Evolutionary conservation across 768 basidiomycete species (phyloP).

Genomic region (Termitomyces sp.): DNA sequence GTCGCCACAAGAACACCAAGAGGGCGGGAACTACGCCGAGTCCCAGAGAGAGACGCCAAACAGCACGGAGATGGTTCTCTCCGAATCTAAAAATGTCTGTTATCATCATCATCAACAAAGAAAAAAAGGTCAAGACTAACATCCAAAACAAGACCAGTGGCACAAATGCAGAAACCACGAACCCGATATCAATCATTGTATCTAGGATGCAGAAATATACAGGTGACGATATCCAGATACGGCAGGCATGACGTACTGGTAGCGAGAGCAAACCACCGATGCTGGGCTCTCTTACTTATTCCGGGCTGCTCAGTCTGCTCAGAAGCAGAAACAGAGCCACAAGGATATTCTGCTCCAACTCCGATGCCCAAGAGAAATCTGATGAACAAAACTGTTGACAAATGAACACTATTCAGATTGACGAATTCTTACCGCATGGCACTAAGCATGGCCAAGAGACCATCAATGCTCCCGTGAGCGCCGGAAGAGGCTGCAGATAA

Average conservation of each 20-base stretch:
- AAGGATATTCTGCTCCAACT: constrained; percentile 86
- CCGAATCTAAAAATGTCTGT: constrained; percentile 52
- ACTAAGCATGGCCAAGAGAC: constrained; percentile 73
- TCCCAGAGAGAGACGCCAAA: constrained; percentile 86
- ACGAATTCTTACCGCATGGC: constrained; percentile 59
- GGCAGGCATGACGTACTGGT: constrained; percentile 57
- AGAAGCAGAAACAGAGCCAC: constrained; percentile 83
- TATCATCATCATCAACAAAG: neutral
- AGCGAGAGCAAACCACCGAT: constrained; percentile 83
- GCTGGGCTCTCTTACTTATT: constrained; percentile 76
- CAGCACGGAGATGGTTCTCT: constrained; percentile 72
- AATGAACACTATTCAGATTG: neutral
- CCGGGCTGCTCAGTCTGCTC: constrained; percentile 86
- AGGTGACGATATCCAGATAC: neutral
- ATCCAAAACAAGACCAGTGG: constrained; percentile 90
- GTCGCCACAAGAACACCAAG: constrained; percentile 83
- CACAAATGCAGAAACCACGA: constrained; percentile 76
- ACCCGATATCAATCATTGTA: constrained; percentile 83
- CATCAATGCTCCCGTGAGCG: constrained; percentile 63
- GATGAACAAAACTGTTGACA: neutral
- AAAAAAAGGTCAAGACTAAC: constrained; percentile 34
- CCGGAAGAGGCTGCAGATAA: constrained; percentile 84
- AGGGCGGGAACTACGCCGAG: constrained; percentile 80
- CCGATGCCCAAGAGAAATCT: constrained; percentile 90
- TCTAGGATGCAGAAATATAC: constrained; percentile 36